These are phyloP conservation scores for Hortaea sp. DNA, from an alignment of 2,329 filamentous ascomycete species.

Conservation along the genomic window DNA sequence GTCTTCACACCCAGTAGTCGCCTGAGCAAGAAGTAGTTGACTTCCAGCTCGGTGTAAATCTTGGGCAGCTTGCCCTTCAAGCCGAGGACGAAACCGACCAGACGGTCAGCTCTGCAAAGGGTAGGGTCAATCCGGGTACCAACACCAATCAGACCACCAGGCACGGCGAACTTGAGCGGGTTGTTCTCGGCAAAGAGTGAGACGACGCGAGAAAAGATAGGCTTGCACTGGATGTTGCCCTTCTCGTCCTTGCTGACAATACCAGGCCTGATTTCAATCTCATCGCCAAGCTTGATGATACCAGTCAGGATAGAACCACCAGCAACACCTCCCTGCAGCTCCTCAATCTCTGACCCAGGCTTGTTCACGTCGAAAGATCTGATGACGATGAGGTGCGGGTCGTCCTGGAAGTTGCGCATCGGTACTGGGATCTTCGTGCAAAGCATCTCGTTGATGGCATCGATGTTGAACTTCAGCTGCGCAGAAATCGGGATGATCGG, in stretches of 20 bases:
- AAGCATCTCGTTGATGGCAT: conserved; percentile 92
- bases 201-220: conserved; percentile 91
- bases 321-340: conserved; percentile 96
- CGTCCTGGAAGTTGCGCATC: conserved; percentile 76
- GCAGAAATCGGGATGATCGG: conserved; percentile 96
- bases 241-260: conserved; percentile 92
- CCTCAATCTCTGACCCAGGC: conserved; percentile 95
- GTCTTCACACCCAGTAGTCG: conserved; percentile 93
- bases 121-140: conserved; percentile 96
- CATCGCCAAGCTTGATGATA: conserved; percentile 91
- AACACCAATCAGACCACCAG: conserved; percentile 94
- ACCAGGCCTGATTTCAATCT: conserved; percentile 98
- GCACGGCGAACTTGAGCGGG: conserved; percentile 95
- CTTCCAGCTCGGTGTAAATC: conserved; percentile 97
- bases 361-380: conserved; percentile 99
- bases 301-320: conserved; percentile 94
- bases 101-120: conserved; percentile 94
- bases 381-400: conserved; percentile 98
- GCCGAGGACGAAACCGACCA: conserved; percentile 94
- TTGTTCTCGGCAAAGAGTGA: conserved; percentile 96
- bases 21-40: conserved; percentile 97
- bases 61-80: conserved; percentile 87
- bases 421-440: conserved; percentile 93
- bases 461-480: conserved; percentile 99
- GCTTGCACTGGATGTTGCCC: conserved; percentile 90